Percentiles rank a stretch among this genome's conserved stretches.
phyloP scores from a whole-genome alignment of 306 rosid genomes.

The Medicago truncatula region DNA sequence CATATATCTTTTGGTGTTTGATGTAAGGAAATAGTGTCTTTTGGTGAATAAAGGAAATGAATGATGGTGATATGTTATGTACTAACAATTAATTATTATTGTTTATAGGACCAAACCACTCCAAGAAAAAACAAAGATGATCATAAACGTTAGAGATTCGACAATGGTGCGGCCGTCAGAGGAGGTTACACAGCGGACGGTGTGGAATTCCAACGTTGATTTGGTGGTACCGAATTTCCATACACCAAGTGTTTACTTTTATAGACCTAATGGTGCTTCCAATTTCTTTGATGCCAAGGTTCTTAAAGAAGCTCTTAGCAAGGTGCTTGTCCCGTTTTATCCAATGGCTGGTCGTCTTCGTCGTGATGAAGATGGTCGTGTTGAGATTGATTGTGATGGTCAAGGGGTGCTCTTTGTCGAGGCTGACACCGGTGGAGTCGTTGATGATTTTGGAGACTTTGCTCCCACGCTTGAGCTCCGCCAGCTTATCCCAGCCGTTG shows the following conservation, averaged over 20 bases:
- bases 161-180: constrained; percentile 74
- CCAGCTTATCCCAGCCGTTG: constrained; percentile 73
- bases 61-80: background rate
- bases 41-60: background rate
- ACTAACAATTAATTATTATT: background rate
- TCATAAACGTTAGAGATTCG: constrained; percentile 58
- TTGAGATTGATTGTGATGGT: constrained; percentile 73
- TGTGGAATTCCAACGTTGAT: constrained; percentile 89
- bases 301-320: constrained; percentile 67
- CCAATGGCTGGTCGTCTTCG: constrained; percentile 83
- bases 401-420: constrained; percentile 79
- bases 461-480: constrained; percentile 80
- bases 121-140: constrained; percentile 39
- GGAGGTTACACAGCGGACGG: constrained; percentile 47
- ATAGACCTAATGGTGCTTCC: constrained; percentile 44
- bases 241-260: constrained; percentile 83
- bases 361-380: constrained; percentile 76
- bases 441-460: constrained; percentile 85
- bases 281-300: constrained; percentile 63
- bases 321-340: constrained; percentile 72
- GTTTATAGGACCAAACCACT: background rate
- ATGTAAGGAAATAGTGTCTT: background rate
- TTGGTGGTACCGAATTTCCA: constrained; percentile 71
- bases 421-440: constrained; percentile 56
- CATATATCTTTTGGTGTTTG: background rate